Base-by-base conservation (phyloP, 73 alveolate genomes). In the Paramecium primaurelia region DNA sequence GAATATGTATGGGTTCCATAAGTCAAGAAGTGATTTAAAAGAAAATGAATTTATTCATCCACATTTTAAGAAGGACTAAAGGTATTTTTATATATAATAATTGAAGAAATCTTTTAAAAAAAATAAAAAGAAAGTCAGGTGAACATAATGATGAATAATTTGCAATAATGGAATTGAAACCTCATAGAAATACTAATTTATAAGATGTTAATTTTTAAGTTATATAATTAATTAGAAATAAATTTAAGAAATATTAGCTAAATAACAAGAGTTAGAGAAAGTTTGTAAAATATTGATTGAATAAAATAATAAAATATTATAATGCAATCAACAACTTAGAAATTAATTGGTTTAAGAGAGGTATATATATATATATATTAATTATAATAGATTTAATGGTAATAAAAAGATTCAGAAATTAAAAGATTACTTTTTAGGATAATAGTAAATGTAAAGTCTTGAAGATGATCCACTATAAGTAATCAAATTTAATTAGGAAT, bases 1-100 rank as follows among this genome's bases (percentile, higher is more conserved):
- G 95, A 98, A 98, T 86, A 98, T 98, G 99, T 98, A 98, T 92
- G 99, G 97, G 92, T 98, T 98, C 93, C 99, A 98, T 71, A 98
- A 98, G 92, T 95, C 98, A 47, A 42, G 91, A 22, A 45, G 91
- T 47, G 91, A 80, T 49, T 44, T 45, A 3, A 80, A 80, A 22
- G 91, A 80, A 22, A 80, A 80, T 26, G 91, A 80, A 25, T 80
- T 80, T 34, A 49, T 80, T 26, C 91, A 80, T 44, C 91, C 91
- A 20, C 58, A 80, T 36, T 80, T 80, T 80, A 45, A 25, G 47
- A 80, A 80, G 91, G 91, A 80, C 30, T 47, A 80, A 80, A 40
- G 49, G 91, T 80, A 32, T 4, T 44, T 11, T 44, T 11, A 4
- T 16, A n/a, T 40, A 20, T 80, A 2, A 42, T 44, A 2, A 42